A percentile compares a stretch with the other conserved stretches of the same genome.
These are phyloP conservation scores for Aureobasidium melanogenum DNA, from an alignment of 2,329 filamentous ascomycete genomes.

Conservation along the genomic window DNA sequence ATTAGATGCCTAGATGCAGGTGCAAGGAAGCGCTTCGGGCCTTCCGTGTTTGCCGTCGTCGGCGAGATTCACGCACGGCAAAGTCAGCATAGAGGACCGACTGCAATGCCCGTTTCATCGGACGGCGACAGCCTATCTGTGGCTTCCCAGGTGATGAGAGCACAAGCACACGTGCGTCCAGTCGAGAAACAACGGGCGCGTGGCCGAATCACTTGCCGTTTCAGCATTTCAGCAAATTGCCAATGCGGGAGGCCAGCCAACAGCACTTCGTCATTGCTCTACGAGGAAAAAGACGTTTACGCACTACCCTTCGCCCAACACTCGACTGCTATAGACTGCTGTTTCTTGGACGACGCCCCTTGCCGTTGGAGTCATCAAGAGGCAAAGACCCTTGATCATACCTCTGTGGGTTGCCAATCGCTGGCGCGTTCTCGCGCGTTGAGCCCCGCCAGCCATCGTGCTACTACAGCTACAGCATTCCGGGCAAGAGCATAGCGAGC, in stretches of 20 bases:
- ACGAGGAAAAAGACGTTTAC: slow-evolving; percentile 6
- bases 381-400: slow-evolving; percentile 7
- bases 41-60: not conserved
- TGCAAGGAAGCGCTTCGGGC: not conserved
- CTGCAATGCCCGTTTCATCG: slow-evolving; percentile 2
- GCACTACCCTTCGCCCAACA: not conserved
- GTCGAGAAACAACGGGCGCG: slow-evolving; percentile 12
- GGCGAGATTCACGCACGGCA: not conserved
- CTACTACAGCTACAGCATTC: slow-evolving; percentile 11
- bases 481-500: not conserved
- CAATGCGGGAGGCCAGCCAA: slow-evolving; percentile 11
- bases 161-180: not conserved
- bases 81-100: not conserved
- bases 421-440: slow-evolving; percentile 1
- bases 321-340: slow-evolving; percentile 1
- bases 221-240: slow-evolving; percentile 13
- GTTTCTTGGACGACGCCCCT: slow-evolving; percentile 11
- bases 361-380: not conserved
- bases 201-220: slow-evolving; percentile 10
- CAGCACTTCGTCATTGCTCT: slow-evolving; percentile 8
- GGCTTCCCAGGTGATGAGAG: not conserved
- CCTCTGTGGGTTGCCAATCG: not conserved
- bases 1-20: not conserved
- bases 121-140: not conserved
- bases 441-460: slow-evolving; percentile 1